phyloP scores from a whole-genome alignment of 768 basidiomycete species.

The Mycena amicta region DNA sequence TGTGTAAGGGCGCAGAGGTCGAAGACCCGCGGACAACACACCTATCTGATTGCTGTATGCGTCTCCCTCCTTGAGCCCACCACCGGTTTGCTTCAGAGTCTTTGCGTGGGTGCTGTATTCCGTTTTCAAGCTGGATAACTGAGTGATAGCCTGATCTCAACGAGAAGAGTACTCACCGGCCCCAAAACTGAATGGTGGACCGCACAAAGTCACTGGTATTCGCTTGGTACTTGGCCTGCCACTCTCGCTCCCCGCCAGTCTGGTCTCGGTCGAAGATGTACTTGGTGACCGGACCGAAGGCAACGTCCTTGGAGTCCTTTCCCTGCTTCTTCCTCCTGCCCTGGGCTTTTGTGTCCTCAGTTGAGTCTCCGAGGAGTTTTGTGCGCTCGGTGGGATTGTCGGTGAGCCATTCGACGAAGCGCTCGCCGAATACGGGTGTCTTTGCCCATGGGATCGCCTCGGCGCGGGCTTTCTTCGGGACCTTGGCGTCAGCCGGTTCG shows the following conservation, averaged over 20 bases:
- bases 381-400: not conserved
- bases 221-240: not conserved
- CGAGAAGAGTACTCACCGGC: not conserved
- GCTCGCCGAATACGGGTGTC: not conserved
- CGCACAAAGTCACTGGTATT: not conserved
- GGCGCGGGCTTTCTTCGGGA: not conserved
- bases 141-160: not conserved
- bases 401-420: not conserved
- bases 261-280: not conserved
- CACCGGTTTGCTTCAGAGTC: no score
- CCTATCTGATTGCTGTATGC: no score
- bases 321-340: not conserved
- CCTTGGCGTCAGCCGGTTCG: no score
- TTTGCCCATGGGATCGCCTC: not conserved
- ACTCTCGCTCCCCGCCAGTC: not conserved
- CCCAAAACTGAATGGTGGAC: not conserved
- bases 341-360: not conserved
- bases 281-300: not conserved
- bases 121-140: not conserved
- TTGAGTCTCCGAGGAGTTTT: not conserved
- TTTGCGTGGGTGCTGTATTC: not conserved
- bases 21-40: no score
- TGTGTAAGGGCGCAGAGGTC: no score
- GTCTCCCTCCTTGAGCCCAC: no score
- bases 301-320: not conserved